phyloP scores from a whole-genome alignment of 176 grass and related monocot genomes.

The Phyllostachys edulis region DNA sequence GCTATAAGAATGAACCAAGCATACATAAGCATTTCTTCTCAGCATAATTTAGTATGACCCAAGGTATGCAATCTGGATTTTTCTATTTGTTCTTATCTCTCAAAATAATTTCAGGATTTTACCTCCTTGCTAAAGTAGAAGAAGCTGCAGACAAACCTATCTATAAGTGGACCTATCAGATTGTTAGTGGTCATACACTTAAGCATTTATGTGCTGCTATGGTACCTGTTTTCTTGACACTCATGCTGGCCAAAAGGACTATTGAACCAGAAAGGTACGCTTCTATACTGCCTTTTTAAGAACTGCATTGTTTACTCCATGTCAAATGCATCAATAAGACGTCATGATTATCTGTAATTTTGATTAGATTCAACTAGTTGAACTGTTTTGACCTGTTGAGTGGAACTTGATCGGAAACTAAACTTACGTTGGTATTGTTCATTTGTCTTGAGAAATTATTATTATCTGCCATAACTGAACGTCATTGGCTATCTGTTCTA shows the following conservation, averaged over 20 bases:
- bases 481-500: neutral
- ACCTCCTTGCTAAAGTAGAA: slow-evolving; percentile 89
- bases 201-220: slow-evolving; percentile 91
- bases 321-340: neutral
- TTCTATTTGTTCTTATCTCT: neutral
- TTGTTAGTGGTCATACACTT: slow-evolving; percentile 80
- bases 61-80: neutral
- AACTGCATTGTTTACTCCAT: neutral
- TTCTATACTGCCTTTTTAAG: neutral
- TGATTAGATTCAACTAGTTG: neutral
- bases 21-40: neutral
- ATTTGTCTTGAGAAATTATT: neutral
- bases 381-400: neutral
- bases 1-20: neutral
- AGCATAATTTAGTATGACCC: neutral
- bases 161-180: slow-evolving; percentile 63
- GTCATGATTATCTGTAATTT: neutral
- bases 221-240: slow-evolving; percentile 87
- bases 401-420: neutral
- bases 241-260: slow-evolving; percentile 90
- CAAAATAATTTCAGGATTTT: slow-evolving; percentile 64
- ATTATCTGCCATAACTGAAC: neutral
- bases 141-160: slow-evolving; percentile 81
- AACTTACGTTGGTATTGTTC: neutral
- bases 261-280: slow-evolving; percentile 69